phyloP scores from a whole-genome alignment of 768 basidiomycete species.

The Gloeophyllum trabeum region DNA sequence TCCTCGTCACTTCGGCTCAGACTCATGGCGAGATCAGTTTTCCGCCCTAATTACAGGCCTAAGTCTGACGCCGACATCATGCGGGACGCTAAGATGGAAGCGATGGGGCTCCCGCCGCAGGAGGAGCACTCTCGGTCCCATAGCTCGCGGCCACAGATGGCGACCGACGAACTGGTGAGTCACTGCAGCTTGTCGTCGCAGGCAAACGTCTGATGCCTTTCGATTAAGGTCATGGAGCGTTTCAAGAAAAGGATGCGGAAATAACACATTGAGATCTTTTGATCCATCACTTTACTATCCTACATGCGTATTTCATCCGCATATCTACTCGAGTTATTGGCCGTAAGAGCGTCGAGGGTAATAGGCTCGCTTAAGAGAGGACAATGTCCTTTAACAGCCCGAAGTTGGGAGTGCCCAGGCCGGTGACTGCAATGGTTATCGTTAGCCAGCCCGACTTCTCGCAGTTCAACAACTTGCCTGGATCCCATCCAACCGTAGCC shows the following conservation, averaged over 20 bases:
- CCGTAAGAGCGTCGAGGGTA: background rate
- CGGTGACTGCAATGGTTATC: slow-evolving; percentile 33
- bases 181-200: slow-evolving; percentile 1
- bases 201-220: slow-evolving; percentile 2
- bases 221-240: slow-evolving; percentile 78
- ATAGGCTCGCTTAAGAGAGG: background rate
- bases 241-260: slow-evolving; percentile 96
- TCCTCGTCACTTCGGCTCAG: slow-evolving; percentile 2
- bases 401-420: slow-evolving; percentile 45
- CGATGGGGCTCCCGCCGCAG: slow-evolving; percentile 64
- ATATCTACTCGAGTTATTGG: background rate
- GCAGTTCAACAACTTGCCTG: too few species aligned
- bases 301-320: too few species aligned
- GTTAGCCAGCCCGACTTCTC: too few species aligned
- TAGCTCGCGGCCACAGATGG: slow-evolving; percentile 60
- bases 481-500: slow-evolving; percentile 51
- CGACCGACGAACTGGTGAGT: slow-evolving; percentile 85
- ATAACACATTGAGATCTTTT: slow-evolving; percentile 20
- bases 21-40: slow-evolving; percentile 39
- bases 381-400: slow-evolving; percentile 30
- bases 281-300: background rate
- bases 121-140: slow-evolving; percentile 28
- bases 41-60: slow-evolving; percentile 69
- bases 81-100: slow-evolving; percentile 79
- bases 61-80: slow-evolving; percentile 86